A percentile compares a stretch with the other conserved stretches of the same genome.
These are phyloP conservation scores for Coemansia sp. DNA, from an alignment of 192 early-diverging fungal genomes.

Conservation along the genomic window DNA sequence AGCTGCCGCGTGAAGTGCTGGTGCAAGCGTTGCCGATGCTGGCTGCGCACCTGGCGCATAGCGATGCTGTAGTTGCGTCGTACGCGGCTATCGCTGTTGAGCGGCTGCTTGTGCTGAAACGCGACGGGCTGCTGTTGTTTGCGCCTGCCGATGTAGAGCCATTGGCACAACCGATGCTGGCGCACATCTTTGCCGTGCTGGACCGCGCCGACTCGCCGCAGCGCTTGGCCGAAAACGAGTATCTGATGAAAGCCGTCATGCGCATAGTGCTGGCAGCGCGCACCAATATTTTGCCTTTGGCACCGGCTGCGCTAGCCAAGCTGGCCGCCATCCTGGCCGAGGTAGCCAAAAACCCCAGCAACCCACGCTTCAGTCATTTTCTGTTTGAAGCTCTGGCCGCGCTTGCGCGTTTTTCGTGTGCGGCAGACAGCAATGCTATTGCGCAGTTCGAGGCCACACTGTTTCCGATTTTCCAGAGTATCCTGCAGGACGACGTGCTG, in stretches of 20 bases:
- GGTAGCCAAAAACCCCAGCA: slow-evolving; percentile 93
- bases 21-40: slow-evolving; percentile 76
- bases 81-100: slow-evolving; percentile 93
- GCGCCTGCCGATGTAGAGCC: slow-evolving; percentile 70
- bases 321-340: slow-evolving; percentile 78
- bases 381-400: slow-evolving; percentile 91
- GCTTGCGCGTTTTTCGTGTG: slow-evolving; percentile 82
- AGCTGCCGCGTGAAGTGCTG: slow-evolving; percentile 83
- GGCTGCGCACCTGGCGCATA: slow-evolving; percentile 76
- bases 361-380: slow-evolving; percentile 98
- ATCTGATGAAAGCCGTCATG: slow-evolving; percentile 90
- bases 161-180: slow-evolving; percentile 67
- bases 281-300: slow-evolving; percentile 72
- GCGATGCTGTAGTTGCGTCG: slow-evolving; percentile 83
- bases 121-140: slow-evolving; percentile 61
- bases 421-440: slow-evolving; percentile 66
- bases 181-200: slow-evolving; percentile 75
- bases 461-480: slow-evolving; percentile 86
- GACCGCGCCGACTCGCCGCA: slow-evolving; percentile 79
- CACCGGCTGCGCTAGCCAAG: slow-evolving; percentile 69
- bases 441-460: slow-evolving; percentile 82
- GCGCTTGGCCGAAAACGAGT: slow-evolving; percentile 96
- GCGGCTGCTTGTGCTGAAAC: slow-evolving; percentile 82
- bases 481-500: slow-evolving; percentile 80
- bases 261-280: slow-evolving; percentile 79